Evolutionary conservation across 495 filamentous ascomycete species (phyloP).

Genomic region (Aspergillus homomorphus): DNA sequence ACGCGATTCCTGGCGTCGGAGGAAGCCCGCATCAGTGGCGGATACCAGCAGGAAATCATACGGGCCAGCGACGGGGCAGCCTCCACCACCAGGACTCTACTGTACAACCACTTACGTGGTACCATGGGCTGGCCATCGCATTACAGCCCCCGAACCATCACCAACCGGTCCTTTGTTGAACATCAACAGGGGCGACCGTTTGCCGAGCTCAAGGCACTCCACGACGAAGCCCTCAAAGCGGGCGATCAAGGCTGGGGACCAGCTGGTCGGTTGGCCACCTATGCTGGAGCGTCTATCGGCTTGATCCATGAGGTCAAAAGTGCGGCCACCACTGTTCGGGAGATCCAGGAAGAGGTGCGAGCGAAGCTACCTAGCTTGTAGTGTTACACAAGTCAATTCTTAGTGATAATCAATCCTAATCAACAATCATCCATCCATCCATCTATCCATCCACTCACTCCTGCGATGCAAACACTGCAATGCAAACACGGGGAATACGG

Average conservation of each 20-base stretch:
- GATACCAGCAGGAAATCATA: constrained; percentile 60
- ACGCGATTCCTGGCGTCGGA: constrained; percentile 66
- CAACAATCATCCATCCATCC: too few relatives aligned
- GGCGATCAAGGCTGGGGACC: constrained; percentile 62
- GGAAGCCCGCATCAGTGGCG: constrained; percentile 60
- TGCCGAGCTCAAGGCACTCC: constrained; percentile 56
- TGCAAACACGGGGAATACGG: background rate
- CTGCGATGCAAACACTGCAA: too few relatives aligned
- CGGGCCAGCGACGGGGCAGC: constrained; percentile 59
- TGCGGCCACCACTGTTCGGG: constrained; percentile 41
- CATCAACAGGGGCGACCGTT: constrained; percentile 51
- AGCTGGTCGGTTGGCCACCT: constrained; percentile 65
- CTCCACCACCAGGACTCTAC: constrained; percentile 59
- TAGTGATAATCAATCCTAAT: too few relatives aligned
- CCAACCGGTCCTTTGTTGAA: constrained; percentile 62
- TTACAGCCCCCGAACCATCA: constrained; percentile 60
- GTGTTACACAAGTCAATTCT: too few relatives aligned
- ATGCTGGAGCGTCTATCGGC: constrained; percentile 57
- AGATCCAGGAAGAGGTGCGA: background rate
- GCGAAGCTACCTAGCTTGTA: too few relatives aligned
- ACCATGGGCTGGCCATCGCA: constrained; percentile 64
- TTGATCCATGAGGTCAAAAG: constrained; percentile 44
- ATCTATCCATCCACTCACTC: too few relatives aligned
- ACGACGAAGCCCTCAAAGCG: constrained; percentile 51
- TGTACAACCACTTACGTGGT: constrained; percentile 70